Conservation (phyloP, 768 basidiomycete species). For the Tulasnella sp. region DNA sequence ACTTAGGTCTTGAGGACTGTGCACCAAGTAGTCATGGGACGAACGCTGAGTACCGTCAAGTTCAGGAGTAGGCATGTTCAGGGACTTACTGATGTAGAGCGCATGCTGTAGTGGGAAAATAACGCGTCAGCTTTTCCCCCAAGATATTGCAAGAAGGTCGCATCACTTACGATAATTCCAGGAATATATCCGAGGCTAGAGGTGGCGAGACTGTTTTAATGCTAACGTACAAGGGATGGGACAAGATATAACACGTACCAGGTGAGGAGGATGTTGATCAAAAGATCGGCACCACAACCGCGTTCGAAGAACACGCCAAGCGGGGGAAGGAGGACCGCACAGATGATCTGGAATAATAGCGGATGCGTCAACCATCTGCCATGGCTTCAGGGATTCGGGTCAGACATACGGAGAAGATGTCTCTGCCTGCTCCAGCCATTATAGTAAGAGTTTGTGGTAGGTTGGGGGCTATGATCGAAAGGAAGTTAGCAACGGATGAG, state of each 20-base stretch:
- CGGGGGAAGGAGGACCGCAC: slow-evolving; percentile 69
- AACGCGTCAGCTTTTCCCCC: neutral
- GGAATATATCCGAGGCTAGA: slow-evolving; percentile 14
- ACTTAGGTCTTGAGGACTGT: neutral
- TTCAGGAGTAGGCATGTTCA: neutral
- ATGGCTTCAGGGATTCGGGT: too few relatives aligned
- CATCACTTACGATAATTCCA: slow-evolving; percentile 11
- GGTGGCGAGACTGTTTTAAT: neutral
- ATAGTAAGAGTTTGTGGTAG: too few relatives aligned
- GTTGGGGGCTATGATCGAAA: too few relatives aligned
- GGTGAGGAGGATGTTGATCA: slow-evolving; percentile 65
- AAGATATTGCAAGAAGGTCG: neutral
- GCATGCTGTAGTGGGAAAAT: slow-evolving; percentile 4
- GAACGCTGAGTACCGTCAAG: neutral
- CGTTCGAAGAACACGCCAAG: slow-evolving; percentile 83
- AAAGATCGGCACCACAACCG: slow-evolving; percentile 66
- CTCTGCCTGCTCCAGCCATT: too few relatives aligned
- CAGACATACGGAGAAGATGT: too few relatives aligned
- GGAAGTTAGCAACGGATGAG: too few relatives aligned
- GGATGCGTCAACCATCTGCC: too few relatives aligned
- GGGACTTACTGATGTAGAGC: slow-evolving; percentile 9
- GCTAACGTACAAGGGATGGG: neutral
- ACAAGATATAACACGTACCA: neutral
- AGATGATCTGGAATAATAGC: slow-evolving; percentile 36
- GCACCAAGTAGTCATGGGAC: neutral